phyloP scores from a whole-genome alignment of 768 basidiomycete genomes.

The Rhodotorula toruloides region DNA sequence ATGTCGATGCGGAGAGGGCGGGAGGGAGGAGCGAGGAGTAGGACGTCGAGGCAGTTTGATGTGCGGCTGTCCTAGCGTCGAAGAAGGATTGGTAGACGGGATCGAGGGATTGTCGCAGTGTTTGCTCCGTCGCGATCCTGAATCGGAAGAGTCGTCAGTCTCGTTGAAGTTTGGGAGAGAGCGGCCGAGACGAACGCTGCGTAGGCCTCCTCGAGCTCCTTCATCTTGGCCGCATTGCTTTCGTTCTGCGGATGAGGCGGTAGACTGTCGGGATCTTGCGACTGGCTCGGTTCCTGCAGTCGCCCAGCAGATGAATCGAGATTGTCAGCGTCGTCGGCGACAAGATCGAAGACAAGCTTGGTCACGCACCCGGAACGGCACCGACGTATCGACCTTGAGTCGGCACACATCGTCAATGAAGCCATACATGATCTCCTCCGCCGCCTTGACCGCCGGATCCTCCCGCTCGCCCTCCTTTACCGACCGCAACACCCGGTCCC shows the following conservation, averaged over 20 bases:
- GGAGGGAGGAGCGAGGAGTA: neutral
- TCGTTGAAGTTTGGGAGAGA: neutral
- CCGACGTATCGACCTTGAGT: conserved; percentile 22
- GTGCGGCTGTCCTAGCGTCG: neutral
- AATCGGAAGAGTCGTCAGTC: neutral
- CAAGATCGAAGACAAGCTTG: neutral
- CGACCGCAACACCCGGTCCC: conserved; percentile 1
- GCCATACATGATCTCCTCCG: conserved; percentile 22
- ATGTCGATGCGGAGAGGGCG: neutral
- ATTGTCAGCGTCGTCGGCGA: no score
- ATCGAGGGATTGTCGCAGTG: conserved; percentile 5
- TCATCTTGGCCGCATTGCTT: conserved; percentile 15
- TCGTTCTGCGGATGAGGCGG: conserved; percentile 36
- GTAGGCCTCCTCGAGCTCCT: conserved; percentile 20
- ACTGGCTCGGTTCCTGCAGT: conserved; percentile 7
- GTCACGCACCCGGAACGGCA: conserved; percentile 21
- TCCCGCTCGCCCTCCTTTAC: neutral
- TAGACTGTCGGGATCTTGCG: conserved; percentile 3
- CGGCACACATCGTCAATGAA: conserved; percentile 28
- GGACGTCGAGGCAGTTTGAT: neutral
- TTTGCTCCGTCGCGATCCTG: conserved; percentile 19
- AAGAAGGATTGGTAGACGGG: conserved; percentile 12
- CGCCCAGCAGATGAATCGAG: no score
- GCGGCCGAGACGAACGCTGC: conserved; percentile 9
- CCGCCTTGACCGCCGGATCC: neutral